Evolutionary conservation across 2,329 filamentous ascomycete species (phyloP).

Genomic region (Cercospora sojina): DNA sequence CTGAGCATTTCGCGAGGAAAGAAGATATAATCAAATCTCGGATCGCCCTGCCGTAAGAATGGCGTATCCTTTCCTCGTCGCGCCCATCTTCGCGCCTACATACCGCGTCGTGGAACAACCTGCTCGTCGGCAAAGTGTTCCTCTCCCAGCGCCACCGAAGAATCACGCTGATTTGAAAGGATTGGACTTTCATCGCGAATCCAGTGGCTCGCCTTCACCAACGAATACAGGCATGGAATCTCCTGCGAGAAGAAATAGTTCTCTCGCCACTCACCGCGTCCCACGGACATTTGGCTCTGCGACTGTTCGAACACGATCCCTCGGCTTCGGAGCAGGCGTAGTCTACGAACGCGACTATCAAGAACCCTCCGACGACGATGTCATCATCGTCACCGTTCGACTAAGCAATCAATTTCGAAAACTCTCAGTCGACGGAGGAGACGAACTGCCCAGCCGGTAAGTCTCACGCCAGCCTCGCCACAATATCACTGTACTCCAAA

Average conservation of each 20-base stretch:
- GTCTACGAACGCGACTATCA: slow-evolving; percentile 24
- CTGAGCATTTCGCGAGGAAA: background rate
- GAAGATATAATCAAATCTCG: background rate
- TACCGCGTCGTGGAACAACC: background rate
- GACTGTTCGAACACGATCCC: slow-evolving; percentile 12
- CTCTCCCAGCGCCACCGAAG: background rate
- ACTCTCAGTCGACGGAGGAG: slow-evolving; percentile 20
- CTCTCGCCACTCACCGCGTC: slow-evolving; percentile 18
- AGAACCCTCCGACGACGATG: slow-evolving; percentile 28
- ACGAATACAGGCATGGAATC: slow-evolving; percentile 8
- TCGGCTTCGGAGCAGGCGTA: slow-evolving; percentile 23
- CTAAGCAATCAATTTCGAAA: slow-evolving; percentile 23
- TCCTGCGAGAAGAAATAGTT: slow-evolving; percentile 15
- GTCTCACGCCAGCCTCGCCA: background rate
- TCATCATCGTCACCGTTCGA: slow-evolving; percentile 33
- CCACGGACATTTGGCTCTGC: slow-evolving; percentile 12
- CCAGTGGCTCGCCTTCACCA: slow-evolving; percentile 10
- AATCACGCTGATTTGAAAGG: slow-evolving; percentile 7
- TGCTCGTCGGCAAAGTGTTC: slow-evolving; percentile 5
- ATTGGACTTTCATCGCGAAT: slow-evolving; percentile 6
- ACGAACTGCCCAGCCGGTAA: slow-evolving; percentile 28
- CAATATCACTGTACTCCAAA: background rate
- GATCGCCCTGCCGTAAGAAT: background rate
- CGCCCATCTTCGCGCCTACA: background rate
- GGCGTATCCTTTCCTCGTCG: slow-evolving; percentile 12